phyloP scores from a whole-genome alignment of 441 rosid genomes.

The Gossypium lobatum region DNA sequence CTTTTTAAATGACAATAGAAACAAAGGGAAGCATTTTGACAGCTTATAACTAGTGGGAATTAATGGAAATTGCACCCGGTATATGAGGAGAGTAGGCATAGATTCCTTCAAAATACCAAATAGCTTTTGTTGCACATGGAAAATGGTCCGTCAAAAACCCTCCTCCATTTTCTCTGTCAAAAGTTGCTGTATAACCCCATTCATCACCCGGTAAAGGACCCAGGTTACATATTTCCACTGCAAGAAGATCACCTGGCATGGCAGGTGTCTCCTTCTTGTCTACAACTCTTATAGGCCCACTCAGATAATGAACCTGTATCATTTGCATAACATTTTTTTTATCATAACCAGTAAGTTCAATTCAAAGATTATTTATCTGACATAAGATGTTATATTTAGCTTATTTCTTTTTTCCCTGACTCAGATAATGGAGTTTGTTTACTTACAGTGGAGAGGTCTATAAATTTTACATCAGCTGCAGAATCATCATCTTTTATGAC shows the following conservation, averaged over 20 bases:
- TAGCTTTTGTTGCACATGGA: constrained; percentile 82
- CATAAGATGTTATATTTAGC: not conserved
- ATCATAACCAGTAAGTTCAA: not conserved
- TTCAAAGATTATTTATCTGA: not conserved
- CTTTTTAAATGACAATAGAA: not conserved
- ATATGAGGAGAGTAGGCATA: constrained; percentile 90
- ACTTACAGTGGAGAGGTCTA: constrained; percentile 62
- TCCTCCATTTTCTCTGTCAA: constrained; percentile 93
- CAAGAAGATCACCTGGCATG: constrained; percentile 75
- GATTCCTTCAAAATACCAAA: constrained; percentile 97
- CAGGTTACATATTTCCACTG: constrained; percentile 78
- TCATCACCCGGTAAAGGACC: constrained; percentile 92
- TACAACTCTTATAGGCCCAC: constrained; percentile 67
- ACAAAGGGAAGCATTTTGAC: not conserved
- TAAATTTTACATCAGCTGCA: constrained; percentile 48
- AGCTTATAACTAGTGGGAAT: not conserved
- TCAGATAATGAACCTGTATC: constrained; percentile 78
- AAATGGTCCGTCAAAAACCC: constrained; percentile 90
- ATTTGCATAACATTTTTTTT: not conserved
- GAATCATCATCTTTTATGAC: constrained; percentile 54
- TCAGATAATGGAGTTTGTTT: not conserved
- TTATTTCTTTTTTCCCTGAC: not conserved
- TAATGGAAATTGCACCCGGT: constrained; percentile 40
- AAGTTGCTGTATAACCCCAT: constrained; percentile 81
- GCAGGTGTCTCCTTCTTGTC: constrained; percentile 70